A percentile compares a stretch with the other conserved stretches of the same genome.
Conservation (phyloP, 2,329 filamentous ascomycete species). For the Aspergillus proliferans region DNA sequence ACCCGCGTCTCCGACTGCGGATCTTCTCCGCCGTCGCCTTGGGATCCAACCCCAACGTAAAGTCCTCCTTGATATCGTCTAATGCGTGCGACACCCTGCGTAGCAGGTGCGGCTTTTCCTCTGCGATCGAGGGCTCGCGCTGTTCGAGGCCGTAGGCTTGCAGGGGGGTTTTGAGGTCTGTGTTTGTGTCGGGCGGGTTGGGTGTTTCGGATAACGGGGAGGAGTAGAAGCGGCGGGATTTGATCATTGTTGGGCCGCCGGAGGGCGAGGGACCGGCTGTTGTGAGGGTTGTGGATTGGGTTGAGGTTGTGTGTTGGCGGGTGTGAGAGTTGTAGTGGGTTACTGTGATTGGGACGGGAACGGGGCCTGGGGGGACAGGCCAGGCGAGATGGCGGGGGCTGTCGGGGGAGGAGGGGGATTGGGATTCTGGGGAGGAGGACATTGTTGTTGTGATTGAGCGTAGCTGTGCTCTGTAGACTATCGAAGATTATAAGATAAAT, state of each 20-base stretch:
- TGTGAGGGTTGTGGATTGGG: background rate
- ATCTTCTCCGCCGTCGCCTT: constrained; percentile 19
- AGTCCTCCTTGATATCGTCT: constrained; percentile 30
- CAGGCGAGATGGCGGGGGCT: constrained; percentile 19
- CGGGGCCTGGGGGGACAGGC: constrained; percentile 14
- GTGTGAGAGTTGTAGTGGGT: background rate
- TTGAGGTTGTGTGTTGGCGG: constrained; percentile 8
- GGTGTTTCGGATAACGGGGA: constrained; percentile 21
- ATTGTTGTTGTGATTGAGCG: constrained; percentile 18
- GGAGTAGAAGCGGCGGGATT: constrained; percentile 29
- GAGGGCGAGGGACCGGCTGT: background rate
- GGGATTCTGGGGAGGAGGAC: constrained; percentile 21
- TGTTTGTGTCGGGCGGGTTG: constrained; percentile 16
- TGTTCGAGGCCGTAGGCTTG: constrained; percentile 29
- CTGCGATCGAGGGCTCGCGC: constrained; percentile 26
- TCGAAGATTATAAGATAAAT: background rate
- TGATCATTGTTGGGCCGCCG: constrained; percentile 5
- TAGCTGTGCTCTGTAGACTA: constrained; percentile 2
- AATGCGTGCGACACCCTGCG: constrained; percentile 30
- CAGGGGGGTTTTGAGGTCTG: constrained; percentile 16
- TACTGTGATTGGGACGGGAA: constrained; percentile 6
- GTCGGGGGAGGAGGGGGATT: constrained; percentile 19
- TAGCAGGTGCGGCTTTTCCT: constrained; percentile 21
- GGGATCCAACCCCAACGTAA: constrained; percentile 20
- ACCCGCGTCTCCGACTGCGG: constrained; percentile 15